These are phyloP conservation scores for Moesziomyces aphidis DNA, from an alignment of 1,284 basidiomycete species.

Conservation along the genomic window DNA sequence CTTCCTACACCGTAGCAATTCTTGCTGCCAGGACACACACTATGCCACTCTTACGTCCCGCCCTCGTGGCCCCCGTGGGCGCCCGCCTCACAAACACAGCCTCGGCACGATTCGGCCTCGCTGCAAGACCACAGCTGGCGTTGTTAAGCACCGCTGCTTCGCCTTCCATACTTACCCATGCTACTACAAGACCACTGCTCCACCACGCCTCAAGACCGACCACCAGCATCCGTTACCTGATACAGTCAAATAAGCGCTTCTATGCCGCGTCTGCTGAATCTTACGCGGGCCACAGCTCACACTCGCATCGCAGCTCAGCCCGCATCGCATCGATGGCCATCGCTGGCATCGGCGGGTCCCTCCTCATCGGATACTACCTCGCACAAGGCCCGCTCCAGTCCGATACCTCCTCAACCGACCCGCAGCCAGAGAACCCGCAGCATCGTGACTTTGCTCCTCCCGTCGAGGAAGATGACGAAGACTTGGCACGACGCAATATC, in stretches of 20 bases:
- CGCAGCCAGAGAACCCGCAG: conserved; percentile 1
- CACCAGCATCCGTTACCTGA: background rate
- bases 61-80: background rate
- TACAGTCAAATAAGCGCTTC: background rate
- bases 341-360: conserved; percentile 23
- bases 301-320: background rate
- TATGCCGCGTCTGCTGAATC: conserved; percentile 1
- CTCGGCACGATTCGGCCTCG: background rate
- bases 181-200: background rate
- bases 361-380: conserved; percentile 16
- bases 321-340: conserved; percentile 33
- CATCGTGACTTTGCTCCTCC: conserved; percentile 41
- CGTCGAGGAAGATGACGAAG: conserved; percentile 37
- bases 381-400: conserved; percentile 19
- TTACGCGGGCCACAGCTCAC: background rate
- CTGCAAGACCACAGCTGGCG: background rate
- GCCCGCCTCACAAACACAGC: background rate
- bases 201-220: background rate
- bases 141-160: background rate
- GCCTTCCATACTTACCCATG: background rate
- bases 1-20: background rate
- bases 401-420: conserved; percentile 1
- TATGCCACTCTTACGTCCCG: conserved; percentile 9
- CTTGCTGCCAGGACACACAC: conserved; percentile 9
- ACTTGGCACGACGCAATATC: conserved; percentile 30